phyloP scores from a whole-genome alignment of 2,329 filamentous ascomycete genomes.

The Diplocarpon mali region DNA sequence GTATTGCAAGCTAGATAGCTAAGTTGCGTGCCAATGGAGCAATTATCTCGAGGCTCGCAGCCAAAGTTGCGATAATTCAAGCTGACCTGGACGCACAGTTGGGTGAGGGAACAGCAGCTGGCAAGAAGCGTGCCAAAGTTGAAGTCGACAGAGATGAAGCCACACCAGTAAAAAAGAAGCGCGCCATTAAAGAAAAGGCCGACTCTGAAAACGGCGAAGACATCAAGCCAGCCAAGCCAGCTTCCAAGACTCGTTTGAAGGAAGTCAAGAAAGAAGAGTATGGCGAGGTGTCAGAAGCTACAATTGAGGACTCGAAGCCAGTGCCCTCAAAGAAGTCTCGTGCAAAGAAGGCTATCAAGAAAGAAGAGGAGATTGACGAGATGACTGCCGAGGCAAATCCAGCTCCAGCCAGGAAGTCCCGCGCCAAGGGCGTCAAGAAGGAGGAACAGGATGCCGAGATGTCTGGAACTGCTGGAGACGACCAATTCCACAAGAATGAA shows the following conservation, averaged over 20 bases:
- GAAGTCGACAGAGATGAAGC: not conserved
- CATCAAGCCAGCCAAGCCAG: slow-evolving; percentile 5
- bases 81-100: slow-evolving; percentile 6
- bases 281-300: slow-evolving; percentile 1
- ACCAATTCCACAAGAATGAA: slow-evolving; percentile 20
- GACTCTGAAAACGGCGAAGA: slow-evolving; percentile 16
- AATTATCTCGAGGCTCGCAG: slow-evolving; percentile 5
- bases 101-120: slow-evolving; percentile 2
- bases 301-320: not conserved
- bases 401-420: slow-evolving; percentile 19
- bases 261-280: slow-evolving; percentile 21
- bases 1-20: slow-evolving; percentile 6
- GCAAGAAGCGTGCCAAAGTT: slow-evolving; percentile 10
- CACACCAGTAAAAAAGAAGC: not conserved
- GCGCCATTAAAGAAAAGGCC: slow-evolving; percentile 1
- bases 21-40: not conserved
- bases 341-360: slow-evolving; percentile 28
- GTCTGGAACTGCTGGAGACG: not conserved
- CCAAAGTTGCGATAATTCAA: not conserved
- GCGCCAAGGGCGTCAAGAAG: slow-evolving; percentile 23
- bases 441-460: slow-evolving; percentile 9
- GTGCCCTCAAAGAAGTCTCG: slow-evolving; percentile 7
- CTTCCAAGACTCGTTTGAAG: slow-evolving; percentile 19
- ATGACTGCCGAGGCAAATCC: slow-evolving; percentile 20
- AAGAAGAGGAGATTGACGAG: slow-evolving; percentile 16